Percentiles rank a stretch among this genome's conserved stretches.
Conservation (phyloP, 1,284 basidiomycete genomes). For the Trametes polyzona region DNA sequence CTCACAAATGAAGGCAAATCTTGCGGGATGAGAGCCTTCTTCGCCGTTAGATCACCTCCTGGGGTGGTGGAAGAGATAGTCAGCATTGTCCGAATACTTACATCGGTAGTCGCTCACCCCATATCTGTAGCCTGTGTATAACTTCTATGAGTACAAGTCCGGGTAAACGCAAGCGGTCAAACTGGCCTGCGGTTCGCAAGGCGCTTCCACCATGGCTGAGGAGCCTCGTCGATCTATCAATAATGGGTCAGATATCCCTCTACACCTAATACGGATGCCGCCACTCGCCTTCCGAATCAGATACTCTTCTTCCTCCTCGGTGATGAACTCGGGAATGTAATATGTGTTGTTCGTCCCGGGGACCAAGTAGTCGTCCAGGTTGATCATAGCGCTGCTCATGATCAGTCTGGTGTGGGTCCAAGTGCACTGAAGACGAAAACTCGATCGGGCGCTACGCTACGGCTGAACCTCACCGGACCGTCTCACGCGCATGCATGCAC, state of each 20-base stretch:
- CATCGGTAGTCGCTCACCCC: slow-evolving; percentile 55
- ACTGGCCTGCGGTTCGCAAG: slow-evolving; percentile 76
- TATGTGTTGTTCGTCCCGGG: slow-evolving; percentile 47
- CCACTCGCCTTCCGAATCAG: slow-evolving; percentile 69
- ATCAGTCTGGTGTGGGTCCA: background rate
- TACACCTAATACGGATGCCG: background rate
- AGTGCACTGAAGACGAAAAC: too few relatives aligned
- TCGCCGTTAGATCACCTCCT: slow-evolving; percentile 73
- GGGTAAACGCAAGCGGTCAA: background rate
- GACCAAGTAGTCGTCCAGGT: slow-evolving; percentile 40
- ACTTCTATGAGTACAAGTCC: background rate
- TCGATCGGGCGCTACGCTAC: too few relatives aligned
- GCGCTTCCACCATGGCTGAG: slow-evolving; percentile 86
- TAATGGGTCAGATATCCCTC: background rate
- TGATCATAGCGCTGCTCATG: slow-evolving; percentile 5
- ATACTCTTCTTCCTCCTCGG: slow-evolving; percentile 78
- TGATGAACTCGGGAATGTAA: slow-evolving; percentile 85
- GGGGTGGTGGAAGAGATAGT: background rate
- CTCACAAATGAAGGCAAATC: slow-evolving; percentile 67
- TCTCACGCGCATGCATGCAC: too few relatives aligned
- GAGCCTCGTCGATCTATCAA: slow-evolving; percentile 70
- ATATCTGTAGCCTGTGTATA: slow-evolving; percentile 69
- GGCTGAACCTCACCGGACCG: too few relatives aligned
- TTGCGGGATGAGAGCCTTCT: slow-evolving; percentile 64
- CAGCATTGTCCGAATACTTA: background rate